Percentiles rank a stretch among this genome's conserved stretches.
These are phyloP conservation scores for Hanseniaspora sp. DNA, from an alignment of 1,139 yeast species.

Conservation along the genomic window DNA sequence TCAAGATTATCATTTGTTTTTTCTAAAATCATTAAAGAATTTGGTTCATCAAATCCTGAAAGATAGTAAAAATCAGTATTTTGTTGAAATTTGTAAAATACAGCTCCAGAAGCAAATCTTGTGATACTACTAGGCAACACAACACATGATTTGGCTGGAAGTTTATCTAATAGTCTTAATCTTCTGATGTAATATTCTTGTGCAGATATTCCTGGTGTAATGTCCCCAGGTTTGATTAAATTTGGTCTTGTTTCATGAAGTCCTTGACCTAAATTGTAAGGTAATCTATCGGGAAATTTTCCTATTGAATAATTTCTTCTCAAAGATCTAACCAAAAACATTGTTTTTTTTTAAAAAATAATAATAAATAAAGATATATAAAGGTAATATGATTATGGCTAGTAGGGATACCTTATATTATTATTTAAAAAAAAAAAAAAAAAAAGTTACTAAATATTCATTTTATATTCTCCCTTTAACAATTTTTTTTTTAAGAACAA, in stretches of 20 bases:
- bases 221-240: constrained; percentile 57
- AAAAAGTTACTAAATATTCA: too few relatives aligned
- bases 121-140: constrained; percentile 62
- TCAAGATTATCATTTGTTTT: constrained; percentile 44
- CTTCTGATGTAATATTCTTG: constrained; percentile 71
- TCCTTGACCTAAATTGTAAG: constrained; percentile 60
- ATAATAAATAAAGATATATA: too few relatives aligned
- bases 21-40: constrained; percentile 65
- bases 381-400: too few relatives aligned
- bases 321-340: background rate
- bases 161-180: constrained; percentile 39
- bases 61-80: constrained; percentile 76
- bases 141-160: constrained; percentile 60
- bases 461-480: too few relatives aligned
- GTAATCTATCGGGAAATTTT: constrained; percentile 8
- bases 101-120: constrained; percentile 78
- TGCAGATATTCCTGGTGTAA: constrained; percentile 83
- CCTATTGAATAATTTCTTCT: constrained; percentile 9
- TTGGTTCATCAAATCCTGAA: constrained; percentile 91
- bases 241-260: constrained; percentile 75
- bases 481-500: too few relatives aligned
- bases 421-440: too few relatives aligned
- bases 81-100: constrained; percentile 84
- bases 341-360: background rate
- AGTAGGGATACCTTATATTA: too few relatives aligned